Evolutionary conservation across 148 eudicot species (phyloP).

Genomic region (Persicaria maculosa): DNA sequence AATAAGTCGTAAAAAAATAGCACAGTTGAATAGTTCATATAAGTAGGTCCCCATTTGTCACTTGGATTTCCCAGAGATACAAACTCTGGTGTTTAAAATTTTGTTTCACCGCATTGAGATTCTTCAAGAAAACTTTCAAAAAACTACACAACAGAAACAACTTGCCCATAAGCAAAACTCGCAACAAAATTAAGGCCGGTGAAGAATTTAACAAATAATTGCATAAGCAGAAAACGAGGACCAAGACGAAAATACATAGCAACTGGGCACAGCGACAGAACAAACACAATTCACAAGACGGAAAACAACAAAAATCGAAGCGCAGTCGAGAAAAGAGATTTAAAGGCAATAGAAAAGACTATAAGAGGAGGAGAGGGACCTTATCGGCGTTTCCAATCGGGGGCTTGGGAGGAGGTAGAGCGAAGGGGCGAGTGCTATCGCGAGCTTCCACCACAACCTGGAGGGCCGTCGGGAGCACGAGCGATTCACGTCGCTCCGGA

Average conservation of each 20-base stretch:
- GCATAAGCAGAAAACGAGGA: not conserved
- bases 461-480: not conserved
- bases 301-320: not conserved
- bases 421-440: not conserved
- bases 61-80: too few species aligned
- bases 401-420: not conserved
- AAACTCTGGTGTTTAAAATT: too few species aligned
- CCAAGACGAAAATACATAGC: not conserved
- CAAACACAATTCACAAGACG: not conserved
- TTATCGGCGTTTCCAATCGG: not conserved
- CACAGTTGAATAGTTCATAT: too few species aligned
- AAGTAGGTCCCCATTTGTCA: too few species aligned
- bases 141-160: too few species aligned
- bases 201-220: not conserved
- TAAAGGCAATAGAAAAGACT: not conserved
- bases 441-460: constrained; percentile 2
- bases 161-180: not conserved
- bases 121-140: too few species aligned
- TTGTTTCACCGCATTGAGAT: too few species aligned
- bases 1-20: too few species aligned
- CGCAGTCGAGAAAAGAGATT: not conserved
- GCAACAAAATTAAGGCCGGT: not conserved
- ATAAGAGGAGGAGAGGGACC: not conserved
- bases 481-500: not conserved
- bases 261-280: not conserved